Evolutionary conservation across 225 moss, liverwort and hornwort genomes (phyloP).

Genomic region (Bryum argenteum): DNA sequence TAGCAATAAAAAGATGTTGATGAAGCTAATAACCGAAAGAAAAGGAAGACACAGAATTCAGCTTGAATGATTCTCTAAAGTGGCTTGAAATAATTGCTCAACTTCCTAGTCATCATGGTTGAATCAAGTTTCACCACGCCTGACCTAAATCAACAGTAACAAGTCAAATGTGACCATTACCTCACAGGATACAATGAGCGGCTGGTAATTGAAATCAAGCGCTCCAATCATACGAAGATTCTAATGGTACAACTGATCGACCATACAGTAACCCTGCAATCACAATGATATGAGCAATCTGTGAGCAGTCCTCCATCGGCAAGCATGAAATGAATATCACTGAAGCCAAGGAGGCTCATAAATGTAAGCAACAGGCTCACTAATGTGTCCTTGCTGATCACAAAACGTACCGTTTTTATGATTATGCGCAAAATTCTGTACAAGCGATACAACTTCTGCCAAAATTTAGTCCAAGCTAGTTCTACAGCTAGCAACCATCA

Average conservation of each 20-base stretch:
- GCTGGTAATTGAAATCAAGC: slow-evolving; percentile 1
- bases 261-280: slow-evolving; percentile 8
- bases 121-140: not conserved
- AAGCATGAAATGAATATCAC: not conserved
- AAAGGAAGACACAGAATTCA: not conserved
- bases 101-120: not conserved
- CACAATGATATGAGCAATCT: not conserved
- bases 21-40: not conserved
- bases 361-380: not conserved
- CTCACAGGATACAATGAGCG: slow-evolving; percentile 14
- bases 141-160: too few species aligned
- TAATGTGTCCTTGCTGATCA: not conserved
- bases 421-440: not conserved
- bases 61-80: slow-evolving; percentile 17
- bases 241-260: not conserved
- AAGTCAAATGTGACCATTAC: slow-evolving; percentile 4
- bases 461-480: not conserved
- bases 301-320: not conserved
- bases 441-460: not conserved
- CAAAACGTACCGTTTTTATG: not conserved
- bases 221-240: not conserved
- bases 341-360: slow-evolving; percentile 4
- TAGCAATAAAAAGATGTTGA: not conserved
- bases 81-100: not conserved
- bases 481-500: not conserved